Conservation (phyloP, 2,329 filamentous ascomycete genomes). For the Fusarium avenaceum region DNA sequence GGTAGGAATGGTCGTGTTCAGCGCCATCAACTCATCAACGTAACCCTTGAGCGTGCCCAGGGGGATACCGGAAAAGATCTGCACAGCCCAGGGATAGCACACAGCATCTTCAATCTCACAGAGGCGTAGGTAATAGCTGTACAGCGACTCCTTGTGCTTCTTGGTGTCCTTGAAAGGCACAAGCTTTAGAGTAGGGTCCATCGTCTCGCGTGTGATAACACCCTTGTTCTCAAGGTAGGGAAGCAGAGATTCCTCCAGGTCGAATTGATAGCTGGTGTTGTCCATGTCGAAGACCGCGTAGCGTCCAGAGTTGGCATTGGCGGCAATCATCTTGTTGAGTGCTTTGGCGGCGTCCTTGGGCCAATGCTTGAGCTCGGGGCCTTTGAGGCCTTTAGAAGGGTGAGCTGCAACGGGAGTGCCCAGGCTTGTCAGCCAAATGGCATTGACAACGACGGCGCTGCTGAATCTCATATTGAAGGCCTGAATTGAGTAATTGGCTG, state of each 20-base stretch:
- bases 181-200: slow-evolving; percentile 58
- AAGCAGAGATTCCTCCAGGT: slow-evolving; percentile 60
- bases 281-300: slow-evolving; percentile 62
- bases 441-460: slow-evolving; percentile 22
- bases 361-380: slow-evolving; percentile 53
- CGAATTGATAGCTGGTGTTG: slow-evolving; percentile 60
- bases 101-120: slow-evolving; percentile 58
- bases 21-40: slow-evolving; percentile 62
- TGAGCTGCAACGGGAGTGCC: slow-evolving; percentile 24
- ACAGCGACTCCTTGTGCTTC: slow-evolving; percentile 57
- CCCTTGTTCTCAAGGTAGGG: slow-evolving; percentile 59
- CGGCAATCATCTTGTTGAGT: slow-evolving; percentile 56
- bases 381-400: slow-evolving; percentile 33
- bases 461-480: slow-evolving; percentile 32
- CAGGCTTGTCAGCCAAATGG: slow-evolving; percentile 35
- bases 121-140: slow-evolving; percentile 61
- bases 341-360: slow-evolving; percentile 53
- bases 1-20: slow-evolving; percentile 55
- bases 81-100: slow-evolving; percentile 60
- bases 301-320: slow-evolving; percentile 55
- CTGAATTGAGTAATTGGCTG: background rate
- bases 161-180: slow-evolving; percentile 59
- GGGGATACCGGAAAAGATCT: slow-evolving; percentile 58
- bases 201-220: slow-evolving; percentile 56
- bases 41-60: slow-evolving; percentile 61